Percentiles rank a stretch among this genome's conserved stretches.
phyloP scores from a whole-genome alignment of 2,329 filamentous ascomycete genomes.

The Colletotrichum limetticola region DNA sequence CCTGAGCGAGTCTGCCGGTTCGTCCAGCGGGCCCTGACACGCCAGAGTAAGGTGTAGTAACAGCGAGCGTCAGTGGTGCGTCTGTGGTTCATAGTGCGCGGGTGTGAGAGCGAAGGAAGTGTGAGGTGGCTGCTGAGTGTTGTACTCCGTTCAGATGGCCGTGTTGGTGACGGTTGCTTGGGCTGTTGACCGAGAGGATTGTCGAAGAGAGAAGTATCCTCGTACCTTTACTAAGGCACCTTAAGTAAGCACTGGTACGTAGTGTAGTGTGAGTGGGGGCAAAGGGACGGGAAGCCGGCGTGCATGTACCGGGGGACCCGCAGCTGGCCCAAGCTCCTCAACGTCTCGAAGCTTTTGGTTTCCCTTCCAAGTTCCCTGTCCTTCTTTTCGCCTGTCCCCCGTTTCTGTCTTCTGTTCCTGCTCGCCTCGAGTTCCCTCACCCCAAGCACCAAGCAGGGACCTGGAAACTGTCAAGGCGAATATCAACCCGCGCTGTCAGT shows the following conservation, averaged over 20 bases:
- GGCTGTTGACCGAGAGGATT: not conserved
- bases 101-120: not conserved
- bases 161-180: not conserved
- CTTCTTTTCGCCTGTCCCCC: not conserved
- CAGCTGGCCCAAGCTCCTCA: constrained; percentile 37
- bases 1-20: constrained; percentile 12
- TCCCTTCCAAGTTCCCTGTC: constrained; percentile 3
- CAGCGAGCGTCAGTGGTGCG: constrained; percentile 8
- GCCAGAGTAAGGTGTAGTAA: constrained; percentile 8
- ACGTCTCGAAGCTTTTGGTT: constrained; percentile 35
- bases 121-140: not conserved
- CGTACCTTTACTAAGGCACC: not conserved
- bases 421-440: constrained; percentile 5
- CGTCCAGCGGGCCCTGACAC: not conserved
- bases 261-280: constrained; percentile 16
- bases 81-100: not conserved
- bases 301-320: not conserved
- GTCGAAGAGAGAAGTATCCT: not conserved
- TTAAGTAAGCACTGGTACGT: not conserved
- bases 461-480: not conserved
- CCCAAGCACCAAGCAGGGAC: not conserved
- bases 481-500: not conserved
- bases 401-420: not conserved
- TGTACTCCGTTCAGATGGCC: too few species aligned
- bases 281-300: constrained; percentile 5